phyloP scores from a whole-genome alignment of 108 stramenopile genomes.

The Nannochloropsis oceanica region DNA sequence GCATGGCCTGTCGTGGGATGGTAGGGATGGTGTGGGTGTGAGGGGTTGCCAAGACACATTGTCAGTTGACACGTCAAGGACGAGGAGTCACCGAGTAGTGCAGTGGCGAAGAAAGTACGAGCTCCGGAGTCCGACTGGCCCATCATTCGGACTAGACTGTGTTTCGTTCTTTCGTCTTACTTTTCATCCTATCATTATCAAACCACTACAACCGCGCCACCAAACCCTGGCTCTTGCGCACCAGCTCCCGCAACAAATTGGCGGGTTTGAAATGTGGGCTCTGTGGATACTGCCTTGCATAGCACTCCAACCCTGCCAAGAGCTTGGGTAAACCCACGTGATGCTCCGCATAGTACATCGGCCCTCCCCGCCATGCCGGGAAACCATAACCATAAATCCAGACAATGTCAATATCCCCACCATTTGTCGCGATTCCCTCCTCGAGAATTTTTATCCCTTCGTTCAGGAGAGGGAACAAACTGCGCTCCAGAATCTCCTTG shows the following conservation, averaged over 20 bases:
- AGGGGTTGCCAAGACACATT: too few species aligned
- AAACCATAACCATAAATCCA: conserved; percentile 89
- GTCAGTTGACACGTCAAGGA: too few species aligned
- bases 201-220: background rate
- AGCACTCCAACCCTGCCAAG: background rate
- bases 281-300: background rate
- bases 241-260: background rate
- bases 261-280: background rate
- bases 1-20: too few species aligned
- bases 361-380: conserved; percentile 66
- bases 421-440: conserved; percentile 71
- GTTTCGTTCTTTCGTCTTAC: too few species aligned
- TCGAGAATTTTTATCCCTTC: conserved; percentile 63
- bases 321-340: conserved; percentile 14
- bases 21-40: too few species aligned
- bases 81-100: too few species aligned
- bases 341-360: conserved; percentile 38
- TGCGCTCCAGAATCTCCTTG: conserved; percentile 34
- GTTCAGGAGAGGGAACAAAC: conserved; percentile 78
- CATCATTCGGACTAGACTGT: too few species aligned
- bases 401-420: conserved; percentile 84
- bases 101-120: too few species aligned
- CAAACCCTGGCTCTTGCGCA: background rate
- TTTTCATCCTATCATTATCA: background rate
- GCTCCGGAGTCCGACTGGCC: too few species aligned